Evolutionary conservation across 306 rosid species (phyloP), one percentile per base, ranked within the genome.

Genomic region (Boehmeria nivea): DNA sequence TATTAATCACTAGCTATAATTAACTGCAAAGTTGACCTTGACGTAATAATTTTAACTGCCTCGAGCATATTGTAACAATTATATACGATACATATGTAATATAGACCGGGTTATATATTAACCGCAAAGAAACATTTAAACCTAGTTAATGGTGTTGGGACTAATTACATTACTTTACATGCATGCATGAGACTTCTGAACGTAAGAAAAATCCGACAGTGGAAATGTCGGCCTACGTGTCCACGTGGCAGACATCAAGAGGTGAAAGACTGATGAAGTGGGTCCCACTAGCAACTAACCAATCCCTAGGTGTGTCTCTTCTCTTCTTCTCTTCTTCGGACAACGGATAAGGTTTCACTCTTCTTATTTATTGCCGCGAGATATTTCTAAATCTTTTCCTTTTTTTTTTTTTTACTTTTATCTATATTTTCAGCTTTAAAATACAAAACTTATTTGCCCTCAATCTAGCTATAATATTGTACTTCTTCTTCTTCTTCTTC

Each of bases 181-280:
- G 69, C 55, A 50, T 50, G 54, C 68, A 64, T 60, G 78, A 15
- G 19, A 13, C 28, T n/a, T 34, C 61, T 31, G 73, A 27, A 48
- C 24, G 52, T 45, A 12, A 18, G 36, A 39, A n/a, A 19, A 43
- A 40, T 21, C 39, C n/a, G 0, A 9, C 31, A 23, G 51, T 58
- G 21, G 11, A 66, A 16, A 46, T 63, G 45, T 36, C 58, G 25
- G 66, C 66, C n/a, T 16, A 33, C 7, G 13, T 12, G 15, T 1
- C 12, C 12, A 75, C 83, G 88, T 75, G 79, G 77, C 83, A 62
- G 26, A 54, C 72, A 70, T 58, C 73, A 15, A 70, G 64, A 48
- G 27, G 72, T 59, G 44, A 24, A 11, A 54, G 25, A 46, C 10
- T 33, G 37, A 31, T 27, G 12, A n/a, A 4, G 47, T 51, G 70